Conservation (phyloP, 768 basidiomycete species). For the Podaxis rugospora region DNA sequence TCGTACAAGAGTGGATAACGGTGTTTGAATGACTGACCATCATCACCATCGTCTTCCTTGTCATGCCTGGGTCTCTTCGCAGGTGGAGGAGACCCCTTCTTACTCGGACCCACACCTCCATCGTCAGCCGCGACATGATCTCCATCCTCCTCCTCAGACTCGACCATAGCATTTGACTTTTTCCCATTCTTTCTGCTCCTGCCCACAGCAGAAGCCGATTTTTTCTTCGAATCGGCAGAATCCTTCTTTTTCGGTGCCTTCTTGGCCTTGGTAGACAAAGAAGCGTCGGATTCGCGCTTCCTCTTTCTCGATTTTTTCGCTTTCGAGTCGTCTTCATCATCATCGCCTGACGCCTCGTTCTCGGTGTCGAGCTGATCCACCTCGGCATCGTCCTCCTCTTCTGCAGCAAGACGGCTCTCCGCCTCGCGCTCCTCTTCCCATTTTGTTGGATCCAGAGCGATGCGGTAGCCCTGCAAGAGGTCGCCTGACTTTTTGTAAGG, state of each 20-base stretch:
- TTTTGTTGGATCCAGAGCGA: conserved; percentile 55
- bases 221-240: conserved; percentile 25
- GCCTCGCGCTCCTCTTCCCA: conserved; percentile 40
- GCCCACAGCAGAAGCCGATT: conserved; percentile 24
- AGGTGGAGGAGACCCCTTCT: conserved; percentile 58
- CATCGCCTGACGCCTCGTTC: conserved; percentile 1
- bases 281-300: conserved; percentile 55
- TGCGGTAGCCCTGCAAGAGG: conserved; percentile 70
- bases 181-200: conserved; percentile 50
- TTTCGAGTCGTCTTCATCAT: conserved; percentile 26
- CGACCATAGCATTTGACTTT: conserved; percentile 55
- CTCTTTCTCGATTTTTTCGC: conserved; percentile 36
- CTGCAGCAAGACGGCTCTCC: conserved; percentile 22
- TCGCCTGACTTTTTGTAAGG: conserved; percentile 75
- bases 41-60: conserved; percentile 59
- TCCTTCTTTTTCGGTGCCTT: conserved; percentile 34
- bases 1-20: background rate
- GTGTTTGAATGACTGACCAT: conserved; percentile 38
- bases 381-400: conserved; percentile 48
- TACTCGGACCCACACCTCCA: conserved; percentile 47
- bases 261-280: conserved; percentile 34
- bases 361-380: conserved; percentile 54
- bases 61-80: conserved; percentile 59
- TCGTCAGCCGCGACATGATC: conserved; percentile 32
- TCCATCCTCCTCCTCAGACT: conserved; percentile 63